These are phyloP conservation scores for Candida odintsovae DNA, from an alignment of 805 yeast species.

Conservation along the genomic window DNA sequence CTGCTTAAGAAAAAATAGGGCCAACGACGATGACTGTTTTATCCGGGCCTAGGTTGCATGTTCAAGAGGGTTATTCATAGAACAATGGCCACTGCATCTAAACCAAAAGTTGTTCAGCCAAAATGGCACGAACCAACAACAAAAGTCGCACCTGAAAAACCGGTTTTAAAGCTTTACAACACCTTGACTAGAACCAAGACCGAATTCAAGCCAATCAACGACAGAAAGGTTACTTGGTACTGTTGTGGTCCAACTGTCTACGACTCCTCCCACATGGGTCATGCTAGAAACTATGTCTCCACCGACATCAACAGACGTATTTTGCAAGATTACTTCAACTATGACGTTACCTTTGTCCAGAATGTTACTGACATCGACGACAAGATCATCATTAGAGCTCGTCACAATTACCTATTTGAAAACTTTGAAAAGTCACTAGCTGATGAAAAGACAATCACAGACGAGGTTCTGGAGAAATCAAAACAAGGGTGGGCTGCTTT, in stretches of 20 bases:
- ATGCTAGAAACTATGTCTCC: slow-evolving; percentile 94
- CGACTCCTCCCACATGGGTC: slow-evolving; percentile 96
- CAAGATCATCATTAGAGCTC: slow-evolving; percentile 89
- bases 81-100: slow-evolving; percentile 22
- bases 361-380: slow-evolving; percentile 99
- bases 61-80: slow-evolving; percentile 4
- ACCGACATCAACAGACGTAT: slow-evolving; percentile 90
- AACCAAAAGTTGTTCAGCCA: slow-evolving; percentile 40
- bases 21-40: neutral
- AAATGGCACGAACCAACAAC: slow-evolving; percentile 40
- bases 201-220: slow-evolving; percentile 64
- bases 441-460: slow-evolving; percentile 19
- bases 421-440: slow-evolving; percentile 37
- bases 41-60: neutral
- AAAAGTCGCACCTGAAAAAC: slow-evolving; percentile 13
- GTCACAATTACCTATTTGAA: slow-evolving; percentile 79
- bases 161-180: slow-evolving; percentile 65
- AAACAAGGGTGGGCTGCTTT: slow-evolving; percentile 42
- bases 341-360: slow-evolving; percentile 82
- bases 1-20: neutral
- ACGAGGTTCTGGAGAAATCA: slow-evolving; percentile 34
- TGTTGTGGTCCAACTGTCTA: slow-evolving; percentile 98
- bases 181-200: slow-evolving; percentile 78
- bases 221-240: slow-evolving; percentile 81
- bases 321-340: slow-evolving; percentile 86